Evolutionary conservation across 306 rosid species (phyloP).

Genomic region (Quercus wislizeni): DNA sequence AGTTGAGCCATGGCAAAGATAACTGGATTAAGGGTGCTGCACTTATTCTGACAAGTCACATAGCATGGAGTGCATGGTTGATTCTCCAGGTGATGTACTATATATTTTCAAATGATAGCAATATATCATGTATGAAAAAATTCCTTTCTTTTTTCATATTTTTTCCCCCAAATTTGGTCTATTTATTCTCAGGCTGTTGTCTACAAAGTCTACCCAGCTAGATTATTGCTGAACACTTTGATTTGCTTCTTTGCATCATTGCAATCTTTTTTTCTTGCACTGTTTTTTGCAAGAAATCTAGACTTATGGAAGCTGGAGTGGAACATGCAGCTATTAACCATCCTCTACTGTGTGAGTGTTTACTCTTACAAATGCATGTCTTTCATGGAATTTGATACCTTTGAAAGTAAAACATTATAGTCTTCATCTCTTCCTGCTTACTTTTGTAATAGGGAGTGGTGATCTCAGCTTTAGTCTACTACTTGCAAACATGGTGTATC

Average conservation of each 20-base stretch:
- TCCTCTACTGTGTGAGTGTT: constrained; percentile 31
- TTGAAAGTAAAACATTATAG: background rate
- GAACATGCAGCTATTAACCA: constrained; percentile 35
- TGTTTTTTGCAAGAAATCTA: constrained; percentile 23
- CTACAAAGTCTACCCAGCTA: constrained; percentile 27
- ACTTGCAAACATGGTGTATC: constrained; percentile 39
- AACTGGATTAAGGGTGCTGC: constrained; percentile 44
- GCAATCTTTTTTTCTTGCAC: constrained; percentile 35
- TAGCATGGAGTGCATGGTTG: constrained; percentile 38
- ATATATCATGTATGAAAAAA: background rate
- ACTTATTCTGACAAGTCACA: constrained; percentile 24
- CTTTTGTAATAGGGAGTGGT: constrained; percentile 25
- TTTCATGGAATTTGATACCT: background rate
- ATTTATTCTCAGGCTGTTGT: constrained; percentile 24
- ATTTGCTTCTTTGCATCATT: constrained; percentile 34
- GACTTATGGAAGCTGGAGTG: constrained; percentile 31
- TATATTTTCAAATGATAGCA: background rate
- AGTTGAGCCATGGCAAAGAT: background rate
- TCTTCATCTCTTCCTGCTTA: background rate
- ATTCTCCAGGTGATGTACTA: constrained; percentile 35
- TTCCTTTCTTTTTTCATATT: background rate
- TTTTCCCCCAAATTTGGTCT: background rate
- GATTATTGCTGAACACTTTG: constrained; percentile 21
- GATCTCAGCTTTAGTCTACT: constrained; percentile 22
- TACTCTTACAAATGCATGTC: background rate